A percentile compares a stretch with the other conserved stretches of the same genome.
These are phyloP conservation scores for Porphyrellus cyaneotinctus DNA, from an alignment of 768 basidiomycete genomes.

Conservation along the genomic window DNA sequence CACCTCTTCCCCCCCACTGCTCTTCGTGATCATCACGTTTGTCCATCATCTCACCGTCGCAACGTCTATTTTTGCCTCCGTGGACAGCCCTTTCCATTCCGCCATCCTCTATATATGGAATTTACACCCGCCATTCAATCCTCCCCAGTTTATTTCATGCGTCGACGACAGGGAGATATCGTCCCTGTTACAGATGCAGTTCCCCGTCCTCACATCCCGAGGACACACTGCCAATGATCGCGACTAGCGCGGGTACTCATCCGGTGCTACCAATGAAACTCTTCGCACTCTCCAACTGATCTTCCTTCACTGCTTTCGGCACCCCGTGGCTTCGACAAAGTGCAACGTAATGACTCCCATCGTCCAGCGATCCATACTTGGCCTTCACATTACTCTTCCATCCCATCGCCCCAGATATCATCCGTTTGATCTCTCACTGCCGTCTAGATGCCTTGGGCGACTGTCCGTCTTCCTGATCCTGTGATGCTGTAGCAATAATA, in stretches of 20 bases:
- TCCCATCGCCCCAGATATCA: not conserved
- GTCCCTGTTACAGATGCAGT: slow-evolving; percentile 11
- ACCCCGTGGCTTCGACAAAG: not conserved
- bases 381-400: not conserved
- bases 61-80: slow-evolving; percentile 4
- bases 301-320: slow-evolving; percentile 4
- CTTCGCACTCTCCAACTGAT: slow-evolving; percentile 1
- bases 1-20: not conserved
- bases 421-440: not conserved
- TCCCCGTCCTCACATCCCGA: not conserved
- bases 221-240: slow-evolving; percentile 17
- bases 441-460: not conserved
- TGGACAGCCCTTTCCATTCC: slow-evolving; percentile 9
- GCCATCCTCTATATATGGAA: slow-evolving; percentile 11
- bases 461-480: slow-evolving; percentile 8
- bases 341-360: not conserved
- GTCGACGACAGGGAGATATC: slow-evolving; percentile 6
- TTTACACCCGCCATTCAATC: not conserved
- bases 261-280: slow-evolving; percentile 15
- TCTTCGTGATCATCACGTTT: not conserved
- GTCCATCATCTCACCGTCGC: not conserved
- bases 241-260: slow-evolving; percentile 7
- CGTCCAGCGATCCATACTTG: slow-evolving; percentile 1
- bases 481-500: slow-evolving; percentile 15
- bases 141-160: slow-evolving; percentile 6